Conservation (phyloP, 2,329 filamentous ascomycete genomes). For the Xylaria sp. region DNA sequence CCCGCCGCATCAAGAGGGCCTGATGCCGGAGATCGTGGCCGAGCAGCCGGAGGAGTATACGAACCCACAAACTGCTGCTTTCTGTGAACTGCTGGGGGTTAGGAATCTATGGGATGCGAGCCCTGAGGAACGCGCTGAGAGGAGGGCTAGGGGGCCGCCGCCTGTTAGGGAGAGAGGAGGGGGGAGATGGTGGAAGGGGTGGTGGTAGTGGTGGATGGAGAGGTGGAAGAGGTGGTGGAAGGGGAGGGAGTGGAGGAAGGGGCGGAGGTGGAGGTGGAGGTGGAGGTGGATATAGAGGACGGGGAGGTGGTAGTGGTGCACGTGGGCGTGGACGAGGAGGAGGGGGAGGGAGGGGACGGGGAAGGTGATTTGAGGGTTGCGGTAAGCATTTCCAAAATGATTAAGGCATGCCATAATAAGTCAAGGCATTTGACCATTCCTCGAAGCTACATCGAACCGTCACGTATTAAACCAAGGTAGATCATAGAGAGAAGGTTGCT, state of each 20-base stretch:
- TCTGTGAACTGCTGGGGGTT: constrained; percentile 79
- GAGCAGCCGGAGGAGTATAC: constrained; percentile 80
- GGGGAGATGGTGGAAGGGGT: constrained; percentile 36
- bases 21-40: constrained; percentile 60
- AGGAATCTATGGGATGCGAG: constrained; percentile 75
- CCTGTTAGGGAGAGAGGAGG: too few species aligned
- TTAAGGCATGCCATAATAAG: too few species aligned
- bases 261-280: constrained; percentile 31
- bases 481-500: not conserved
- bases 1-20: constrained; percentile 67
- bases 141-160: constrained; percentile 64
- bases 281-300: constrained; percentile 13
- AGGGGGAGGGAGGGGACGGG: constrained; percentile 35
- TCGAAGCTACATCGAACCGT: not conserved
- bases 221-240: too few species aligned
- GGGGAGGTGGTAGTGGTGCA: not conserved
- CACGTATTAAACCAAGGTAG: not conserved
- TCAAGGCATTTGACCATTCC: not conserved
- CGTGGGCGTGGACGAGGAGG: not conserved
- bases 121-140: constrained; percentile 70
- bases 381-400: too few species aligned
- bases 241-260: constrained; percentile 44
- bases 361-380: constrained; percentile 25
- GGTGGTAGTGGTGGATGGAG: constrained; percentile 36
- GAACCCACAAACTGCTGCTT: constrained; percentile 83